phyloP scores from a whole-genome alignment of 345 rosid species.

The Eucalyptus brandiana region DNA sequence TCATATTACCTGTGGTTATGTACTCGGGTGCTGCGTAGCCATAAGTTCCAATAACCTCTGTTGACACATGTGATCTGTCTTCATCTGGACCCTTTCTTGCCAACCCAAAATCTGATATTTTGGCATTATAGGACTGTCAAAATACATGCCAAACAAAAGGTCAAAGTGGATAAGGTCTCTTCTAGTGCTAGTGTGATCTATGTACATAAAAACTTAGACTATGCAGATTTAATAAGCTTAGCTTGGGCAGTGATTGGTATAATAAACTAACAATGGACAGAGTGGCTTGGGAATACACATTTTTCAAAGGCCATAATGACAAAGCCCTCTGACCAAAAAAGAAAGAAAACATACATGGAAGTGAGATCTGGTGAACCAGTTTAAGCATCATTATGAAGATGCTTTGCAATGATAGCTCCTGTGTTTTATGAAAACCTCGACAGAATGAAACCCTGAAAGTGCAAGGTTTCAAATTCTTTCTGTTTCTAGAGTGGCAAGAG shows the following conservation, averaged over 20 bases:
- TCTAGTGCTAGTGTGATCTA: neutral
- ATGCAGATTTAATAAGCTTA: neutral
- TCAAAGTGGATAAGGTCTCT: neutral
- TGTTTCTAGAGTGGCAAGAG: neutral
- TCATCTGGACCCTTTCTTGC: neutral
- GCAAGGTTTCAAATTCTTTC: neutral
- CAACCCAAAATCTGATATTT: slow-evolving; percentile 4
- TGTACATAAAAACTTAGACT: neutral
- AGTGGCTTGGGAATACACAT: neutral
- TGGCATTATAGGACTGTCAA: neutral
- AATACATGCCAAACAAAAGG: neutral
- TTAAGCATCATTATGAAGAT: neutral
- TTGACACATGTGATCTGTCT: neutral
- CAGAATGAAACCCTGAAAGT: neutral
- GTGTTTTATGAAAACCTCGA: neutral
- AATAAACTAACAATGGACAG: neutral
- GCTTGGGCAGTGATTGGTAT: neutral
- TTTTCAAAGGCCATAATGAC: neutral
- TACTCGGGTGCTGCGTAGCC: slow-evolving; percentile 11
- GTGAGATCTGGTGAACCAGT: neutral
- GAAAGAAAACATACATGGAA: neutral
- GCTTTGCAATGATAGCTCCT: neutral
- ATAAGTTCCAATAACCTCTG: neutral
- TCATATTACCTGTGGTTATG: neutral
- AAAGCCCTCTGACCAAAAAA: neutral